Base-by-base conservation (phyloP, 2,329 filamentous ascomycete species). In the Endoconidiophora laricicola region DNA sequence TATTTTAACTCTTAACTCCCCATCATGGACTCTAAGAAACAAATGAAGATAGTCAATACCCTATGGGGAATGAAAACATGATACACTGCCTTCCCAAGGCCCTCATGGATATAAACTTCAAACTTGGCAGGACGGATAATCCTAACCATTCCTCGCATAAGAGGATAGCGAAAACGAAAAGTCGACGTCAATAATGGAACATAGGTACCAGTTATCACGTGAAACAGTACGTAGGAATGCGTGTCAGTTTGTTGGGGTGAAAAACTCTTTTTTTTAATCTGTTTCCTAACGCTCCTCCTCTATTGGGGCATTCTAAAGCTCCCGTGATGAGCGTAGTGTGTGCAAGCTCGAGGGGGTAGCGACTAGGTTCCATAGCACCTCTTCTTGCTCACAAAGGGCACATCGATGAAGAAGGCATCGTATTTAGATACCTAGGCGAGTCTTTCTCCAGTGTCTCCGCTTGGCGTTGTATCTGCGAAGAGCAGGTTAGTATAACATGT, bases 371-470 rank as follows among this genome's bases (percentile, higher is more conserved):
- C 44, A 26, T 47, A 38, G 40, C 44, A 53, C 26, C 43, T 44
- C 47, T 50, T 44, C 51, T 53, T 48, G 47, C 44, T 53, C 47
- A 50, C 51, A 50, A 24, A 53, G 44, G 51, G 48, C 44, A 53
- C 51, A 49, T 50, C 39, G 47, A 39, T 53, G 47, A 47, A 53
- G 29, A 42, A 10, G 51, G 51, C 39, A 47, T 53, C 47, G 47
- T 48, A 49, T 79, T 78, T 91, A 98, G 78, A 98, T 93, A 68
- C 87, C 87, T 74, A 98, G 86, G 69, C 87, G 84, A 69, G 91
- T 96, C 90, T 98, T 98, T 78, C 91, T 86, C 91, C 91, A 98
- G 72, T 98, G 91, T 75, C 91, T 85, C 73, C 91, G 79, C 86
- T 98, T 98, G 66, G 91, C 88, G 78, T 98, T 98, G 83, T 98